Evolutionary conservation across 176 grass and related monocot species (phyloP).

Genomic region (Oryza coarctata): DNA sequence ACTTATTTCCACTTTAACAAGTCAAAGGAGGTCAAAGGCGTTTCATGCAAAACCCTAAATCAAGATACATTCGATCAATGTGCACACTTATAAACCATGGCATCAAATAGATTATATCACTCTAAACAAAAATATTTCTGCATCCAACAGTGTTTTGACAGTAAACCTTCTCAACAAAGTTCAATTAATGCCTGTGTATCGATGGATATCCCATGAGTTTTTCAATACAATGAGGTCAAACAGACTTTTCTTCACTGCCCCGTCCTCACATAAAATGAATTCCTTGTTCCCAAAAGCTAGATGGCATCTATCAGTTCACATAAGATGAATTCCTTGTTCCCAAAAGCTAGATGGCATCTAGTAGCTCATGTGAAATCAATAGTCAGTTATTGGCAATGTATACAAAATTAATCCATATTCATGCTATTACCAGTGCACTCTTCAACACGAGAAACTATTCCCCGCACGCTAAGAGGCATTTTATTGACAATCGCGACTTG

Average conservation of each 20-base stretch:
- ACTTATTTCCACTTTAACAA: not conserved
- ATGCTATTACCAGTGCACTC: not conserved
- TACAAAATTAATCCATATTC: not conserved
- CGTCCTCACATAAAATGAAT: not conserved
- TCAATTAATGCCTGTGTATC: not conserved
- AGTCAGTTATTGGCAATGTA: not conserved
- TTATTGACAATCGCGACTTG: slow-evolving; percentile 4
- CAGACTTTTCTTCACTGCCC: not conserved
- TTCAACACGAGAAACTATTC: not conserved
- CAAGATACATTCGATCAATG: not conserved
- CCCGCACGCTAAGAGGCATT: not conserved
- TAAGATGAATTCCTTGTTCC: not conserved
- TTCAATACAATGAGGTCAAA: slow-evolving; percentile 11
- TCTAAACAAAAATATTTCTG: slow-evolving; percentile 10
- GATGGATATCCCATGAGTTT: not conserved
- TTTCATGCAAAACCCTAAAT: not conserved
- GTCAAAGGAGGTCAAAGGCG: not conserved
- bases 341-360: not conserved
- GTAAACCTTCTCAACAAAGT: not conserved
- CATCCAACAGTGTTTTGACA: slow-evolving; percentile 3
- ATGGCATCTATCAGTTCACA: not conserved
- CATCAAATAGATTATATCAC: slow-evolving; percentile 1
- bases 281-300: not conserved
- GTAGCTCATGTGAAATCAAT: slow-evolving; percentile 1
- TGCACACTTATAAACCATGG: not conserved